Base-by-base conservation (phyloP, 2,329 filamentous ascomycete genomes). In the Xylariaceae sp. region DNA sequence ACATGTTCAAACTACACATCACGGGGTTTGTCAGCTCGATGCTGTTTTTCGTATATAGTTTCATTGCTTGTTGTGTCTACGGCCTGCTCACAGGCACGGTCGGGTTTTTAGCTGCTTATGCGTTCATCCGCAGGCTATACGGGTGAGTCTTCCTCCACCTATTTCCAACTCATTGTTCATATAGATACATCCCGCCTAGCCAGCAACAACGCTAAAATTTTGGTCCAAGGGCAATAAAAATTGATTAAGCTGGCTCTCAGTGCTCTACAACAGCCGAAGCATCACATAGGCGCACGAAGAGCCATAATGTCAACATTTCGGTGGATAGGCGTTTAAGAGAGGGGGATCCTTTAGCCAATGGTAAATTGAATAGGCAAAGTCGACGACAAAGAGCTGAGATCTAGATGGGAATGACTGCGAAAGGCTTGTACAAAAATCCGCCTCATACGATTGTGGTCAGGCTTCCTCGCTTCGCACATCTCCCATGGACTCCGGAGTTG, bases 1-100 rank as follows among this genome's bases (percentile, higher is more conserved):
- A 89, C 69, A 78, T 83, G 59, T 83, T 82, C 57, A 89, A 88
- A 67, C 76, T 95, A 48, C 86, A 91, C 67, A 89, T 95, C 56
- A 80, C 82, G 6, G 90, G 90, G 5, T 86, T 92, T 57, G 80
- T 90, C 40, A 90, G 86, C 62, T 83, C 85, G 42, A 67, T 95
- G 65, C 75, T 95, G 32, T 95, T 95, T 72, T 95, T 95, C 69
- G 83, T 81, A 58, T 95, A 95, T 67, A 90, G 85, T 66, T 85
- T 88, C 63, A 79, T 95, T 60, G 89, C 87, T 1, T 95, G 89
- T 67, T 78, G 81, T 40, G 84, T 94, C 3, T 95, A 94, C 65
- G 89, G 86, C 1, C 72, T 95, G 44, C 71, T 94, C 55, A 90
- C 85, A 10, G 90, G 90, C 19, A 95, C 90, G 0, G 80, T 95